Evolutionary conservation across 2,329 filamentous ascomycete species (phyloP).

Genomic region (Ascochyta viciae-villosae): DNA sequence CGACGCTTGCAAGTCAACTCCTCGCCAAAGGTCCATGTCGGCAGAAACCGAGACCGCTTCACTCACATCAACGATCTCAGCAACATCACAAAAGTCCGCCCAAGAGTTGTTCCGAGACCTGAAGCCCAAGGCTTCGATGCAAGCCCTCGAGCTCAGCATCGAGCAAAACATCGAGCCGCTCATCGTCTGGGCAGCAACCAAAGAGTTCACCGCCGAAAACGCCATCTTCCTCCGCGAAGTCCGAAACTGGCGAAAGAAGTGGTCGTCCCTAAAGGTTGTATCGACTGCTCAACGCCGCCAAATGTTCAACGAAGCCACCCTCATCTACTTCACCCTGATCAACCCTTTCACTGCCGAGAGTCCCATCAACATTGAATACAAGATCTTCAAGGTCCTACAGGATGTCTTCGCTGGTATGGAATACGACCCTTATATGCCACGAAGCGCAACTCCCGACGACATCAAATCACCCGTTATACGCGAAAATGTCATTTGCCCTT

Average conservation of each 20-base stretch:
- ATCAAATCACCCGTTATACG: slow-evolving; percentile 29
- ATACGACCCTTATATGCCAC: slow-evolving; percentile 47
- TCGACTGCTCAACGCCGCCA: slow-evolving; percentile 44
- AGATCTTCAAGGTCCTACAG: slow-evolving; percentile 47
- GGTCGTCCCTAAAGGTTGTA: slow-evolving; percentile 33
- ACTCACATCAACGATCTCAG: slow-evolving; percentile 34
- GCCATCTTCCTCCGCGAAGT: slow-evolving; percentile 50
- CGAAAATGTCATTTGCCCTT: slow-evolving; percentile 49
- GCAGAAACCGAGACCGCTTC: slow-evolving; percentile 36
- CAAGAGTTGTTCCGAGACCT: slow-evolving; percentile 36
- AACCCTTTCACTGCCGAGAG: slow-evolving; percentile 48
- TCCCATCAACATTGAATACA: slow-evolving; percentile 51
- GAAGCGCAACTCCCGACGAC: slow-evolving; percentile 32
- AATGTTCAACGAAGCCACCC: slow-evolving; percentile 48
- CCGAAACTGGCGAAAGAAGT: slow-evolving; percentile 48
- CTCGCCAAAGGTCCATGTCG: slow-evolving; percentile 27
- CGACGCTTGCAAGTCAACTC: slow-evolving; percentile 34
- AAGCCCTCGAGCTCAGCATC: slow-evolving; percentile 45
- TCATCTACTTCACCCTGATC: slow-evolving; percentile 49
- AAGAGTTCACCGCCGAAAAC: slow-evolving; percentile 49
- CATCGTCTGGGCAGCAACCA: slow-evolving; percentile 46
- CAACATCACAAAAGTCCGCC: slow-evolving; percentile 30
- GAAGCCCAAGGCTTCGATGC: slow-evolving; percentile 47
- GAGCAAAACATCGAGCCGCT: slow-evolving; percentile 45
- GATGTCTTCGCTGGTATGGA: slow-evolving; percentile 40